A percentile compares a stretch with the other conserved stretches of the same genome.
Evolutionary conservation across 495 filamentous ascomycete genomes (phyloP).

Genomic region (Neurospora tetrasperma): DNA sequence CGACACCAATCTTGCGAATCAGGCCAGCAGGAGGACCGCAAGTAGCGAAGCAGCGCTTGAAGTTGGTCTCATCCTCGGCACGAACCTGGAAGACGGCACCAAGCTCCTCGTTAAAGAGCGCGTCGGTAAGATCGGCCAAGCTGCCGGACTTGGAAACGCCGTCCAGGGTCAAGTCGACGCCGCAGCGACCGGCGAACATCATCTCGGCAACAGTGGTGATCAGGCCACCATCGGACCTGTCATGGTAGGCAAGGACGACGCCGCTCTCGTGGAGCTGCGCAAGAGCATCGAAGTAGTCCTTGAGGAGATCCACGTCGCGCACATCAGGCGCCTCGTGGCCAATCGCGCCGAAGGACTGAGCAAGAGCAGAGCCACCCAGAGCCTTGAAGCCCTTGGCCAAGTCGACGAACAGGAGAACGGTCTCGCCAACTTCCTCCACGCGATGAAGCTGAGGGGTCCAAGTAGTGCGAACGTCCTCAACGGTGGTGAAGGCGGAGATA

Average conservation of each 20-base stretch:
- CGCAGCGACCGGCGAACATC: constrained; percentile 96
- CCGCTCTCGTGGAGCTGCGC: constrained; percentile 75
- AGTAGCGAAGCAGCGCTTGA: constrained; percentile 84
- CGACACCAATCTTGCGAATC: constrained; percentile 71
- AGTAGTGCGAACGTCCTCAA: constrained; percentile 67
- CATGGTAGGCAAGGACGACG: constrained; percentile 90
- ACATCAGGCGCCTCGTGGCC: constrained; percentile 80
- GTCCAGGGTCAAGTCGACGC: constrained; percentile 77
- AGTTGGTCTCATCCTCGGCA: constrained; percentile 69
- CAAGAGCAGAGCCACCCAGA: constrained; percentile 84
- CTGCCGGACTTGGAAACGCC: constrained; percentile 47
- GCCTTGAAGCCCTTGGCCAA: constrained; percentile 67
- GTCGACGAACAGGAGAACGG: constrained; percentile 83
- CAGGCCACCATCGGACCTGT: constrained; percentile 85
- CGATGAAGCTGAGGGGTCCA: constrained; percentile 88
- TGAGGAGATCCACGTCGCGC: constrained; percentile 67
- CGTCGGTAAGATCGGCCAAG: constrained; percentile 54
- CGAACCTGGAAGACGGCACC: constrained; percentile 94
- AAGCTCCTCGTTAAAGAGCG: constrained; percentile 94
- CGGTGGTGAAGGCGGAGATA: constrained; percentile 79
- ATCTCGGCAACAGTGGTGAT: constrained; percentile 90
- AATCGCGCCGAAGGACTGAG: constrained; percentile 82
- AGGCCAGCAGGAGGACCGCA: constrained; percentile 75
- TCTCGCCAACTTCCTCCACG: constrained; percentile 80
- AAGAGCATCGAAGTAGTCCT: constrained; percentile 86